Evolutionary conservation across 768 basidiomycete species (phyloP), one percentile per base, ranked within the genome.

Genomic region (Trametes sanguinea): DNA sequence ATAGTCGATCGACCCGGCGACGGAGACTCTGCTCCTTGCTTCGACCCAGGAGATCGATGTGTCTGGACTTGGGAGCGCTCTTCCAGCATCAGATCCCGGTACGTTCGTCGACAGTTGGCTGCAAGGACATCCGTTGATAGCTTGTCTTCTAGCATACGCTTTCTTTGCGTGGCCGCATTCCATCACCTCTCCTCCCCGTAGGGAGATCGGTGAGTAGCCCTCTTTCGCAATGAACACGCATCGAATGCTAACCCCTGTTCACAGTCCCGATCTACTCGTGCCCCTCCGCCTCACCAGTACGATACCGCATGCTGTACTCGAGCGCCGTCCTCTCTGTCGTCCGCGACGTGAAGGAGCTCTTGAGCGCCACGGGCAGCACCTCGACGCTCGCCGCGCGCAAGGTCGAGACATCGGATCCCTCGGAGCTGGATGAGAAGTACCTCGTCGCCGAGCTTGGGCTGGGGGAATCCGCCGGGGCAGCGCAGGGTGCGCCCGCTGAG

Each of bases 241-340:
- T 44, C 37, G 11, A 11, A 6, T 22, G 54, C 51, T 54, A 1
- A 53, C 37, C 51, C 2, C 29, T 11, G 29, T 33, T 1, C n/a
- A 6, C 64, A 94, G 90, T 91, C 52, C 95, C 94, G 75, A 90
- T 97, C 59, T 98, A 98, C 75, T 90, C 90, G 17, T 98, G 95
- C 72, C 95, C 95, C 0, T 82, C 87, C 3, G 69, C 75, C 13
- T 92, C 90, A 6, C 90, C 91, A 1, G 81, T 97, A 75, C 93
- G 92, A 69, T 80, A 87, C 63, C 83, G 94, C 46, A 95, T 98
- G 92, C 71, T 97, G 39, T 96, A 95, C 75, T 92, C 94, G 0
- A 87, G 89, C 2, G 87, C 85, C 8, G 83, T 84, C 10, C 67
- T 79, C 9, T 73, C 82, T 17, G 80, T 88, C 6, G 88, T 83